Conservation (phyloP, 192 early-diverging fungal species). For the Ambispora gerdemannii region DNA sequence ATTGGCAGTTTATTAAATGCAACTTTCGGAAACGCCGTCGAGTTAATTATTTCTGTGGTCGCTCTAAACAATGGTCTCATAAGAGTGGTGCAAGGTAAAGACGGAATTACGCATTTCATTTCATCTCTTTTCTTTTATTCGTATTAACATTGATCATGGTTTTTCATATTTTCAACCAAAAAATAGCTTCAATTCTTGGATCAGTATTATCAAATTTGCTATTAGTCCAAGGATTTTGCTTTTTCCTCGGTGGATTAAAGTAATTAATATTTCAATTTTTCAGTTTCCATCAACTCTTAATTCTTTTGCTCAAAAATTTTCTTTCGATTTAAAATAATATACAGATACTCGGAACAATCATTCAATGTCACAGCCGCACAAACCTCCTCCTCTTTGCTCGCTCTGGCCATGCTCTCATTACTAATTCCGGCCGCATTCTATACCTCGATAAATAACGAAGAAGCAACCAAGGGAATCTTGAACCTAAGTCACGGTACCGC, state of each 20-base stretch:
- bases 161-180: too few relatives aligned
- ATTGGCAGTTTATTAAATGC: constrained; percentile 80
- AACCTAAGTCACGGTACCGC: constrained; percentile 64
- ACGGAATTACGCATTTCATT: too few relatives aligned
- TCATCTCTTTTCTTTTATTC: too few relatives aligned
- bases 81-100: constrained; percentile 66
- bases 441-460: constrained; percentile 47
- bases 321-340: too few relatives aligned
- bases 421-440: constrained; percentile 70
- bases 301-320: too few relatives aligned
- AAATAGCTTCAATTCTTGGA: constrained; percentile 77
- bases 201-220: constrained; percentile 86
- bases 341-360: constrained; percentile 42
- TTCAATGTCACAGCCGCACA: constrained; percentile 72
- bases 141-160: too few relatives aligned
- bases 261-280: too few relatives aligned
- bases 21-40: constrained; percentile 84
- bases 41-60: constrained; percentile 78
- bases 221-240: constrained; percentile 81
- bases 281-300: too few relatives aligned
- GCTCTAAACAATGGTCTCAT: constrained; percentile 76
- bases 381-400: constrained; percentile 64
- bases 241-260: constrained; percentile 76
- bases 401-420: constrained; percentile 61
- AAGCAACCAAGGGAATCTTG: constrained; percentile 49